Evolutionary conservation across 441 rosid genomes (phyloP).

Genomic region (Pelargonium hybrid): DNA sequence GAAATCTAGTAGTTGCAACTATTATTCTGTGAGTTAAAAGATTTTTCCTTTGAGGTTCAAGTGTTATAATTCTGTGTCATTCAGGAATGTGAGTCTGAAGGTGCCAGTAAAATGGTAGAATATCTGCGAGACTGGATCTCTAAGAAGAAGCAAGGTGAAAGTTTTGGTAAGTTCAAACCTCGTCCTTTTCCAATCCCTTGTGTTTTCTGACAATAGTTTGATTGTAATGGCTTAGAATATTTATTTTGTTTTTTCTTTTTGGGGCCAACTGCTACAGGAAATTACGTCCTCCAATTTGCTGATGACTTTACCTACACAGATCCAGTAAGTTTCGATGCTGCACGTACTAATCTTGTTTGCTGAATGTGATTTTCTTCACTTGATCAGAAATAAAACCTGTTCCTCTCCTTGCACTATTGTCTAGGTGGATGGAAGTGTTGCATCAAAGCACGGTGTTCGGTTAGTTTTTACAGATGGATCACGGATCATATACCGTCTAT

Average conservation of each 20-base stretch:
- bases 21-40: not conserved
- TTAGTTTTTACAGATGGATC: not conserved
- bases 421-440: conserved; percentile 9
- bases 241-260: conserved; percentile 9
- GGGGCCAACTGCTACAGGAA: conserved; percentile 37
- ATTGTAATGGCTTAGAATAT: not conserved
- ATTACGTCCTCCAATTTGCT: conserved; percentile 60
- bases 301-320: conserved; percentile 88
- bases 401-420: not conserved
- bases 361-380: conserved; percentile 1
- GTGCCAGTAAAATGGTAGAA: conserved; percentile 73
- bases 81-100: conserved; percentile 92
- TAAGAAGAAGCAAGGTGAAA: conserved; percentile 58
- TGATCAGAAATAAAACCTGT: not conserved
- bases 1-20: conserved; percentile 7
- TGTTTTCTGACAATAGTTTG: not conserved
- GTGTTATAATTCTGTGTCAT: conserved; percentile 11
- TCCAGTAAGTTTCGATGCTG: conserved; percentile 51
- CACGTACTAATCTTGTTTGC: conserved; percentile 4
- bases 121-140: conserved; percentile 63
- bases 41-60: conserved; percentile 12
- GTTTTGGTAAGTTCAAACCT: conserved; percentile 41
- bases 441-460: conserved; percentile 5
- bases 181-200: conserved; percentile 3
- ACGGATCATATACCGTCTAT: conserved; percentile 6